Percentiles rank a stretch among this genome's conserved stretches.
These are phyloP conservation scores for Tuber brumale DNA, from an alignment of 495 filamentous ascomycete species.

Conservation along the genomic window DNA sequence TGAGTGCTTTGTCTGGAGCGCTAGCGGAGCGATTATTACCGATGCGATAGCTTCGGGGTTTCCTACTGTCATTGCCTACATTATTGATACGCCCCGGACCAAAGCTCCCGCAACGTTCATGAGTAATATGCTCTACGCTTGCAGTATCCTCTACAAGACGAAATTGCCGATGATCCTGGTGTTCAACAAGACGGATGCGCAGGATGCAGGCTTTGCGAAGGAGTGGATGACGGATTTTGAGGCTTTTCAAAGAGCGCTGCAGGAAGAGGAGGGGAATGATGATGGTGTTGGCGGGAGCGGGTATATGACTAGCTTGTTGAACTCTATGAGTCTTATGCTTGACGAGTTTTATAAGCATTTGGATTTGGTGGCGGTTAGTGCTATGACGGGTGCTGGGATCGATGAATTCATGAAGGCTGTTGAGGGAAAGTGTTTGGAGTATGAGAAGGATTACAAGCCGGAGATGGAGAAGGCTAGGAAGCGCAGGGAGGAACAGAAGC, in stretches of 20 bases:
- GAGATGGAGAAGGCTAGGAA: slow-evolving; percentile 74
- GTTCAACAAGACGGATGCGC: slow-evolving; percentile 96
- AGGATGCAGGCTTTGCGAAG: slow-evolving; percentile 84
- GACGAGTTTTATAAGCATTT: slow-evolving; percentile 96
- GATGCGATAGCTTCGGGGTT: slow-evolving; percentile 87
- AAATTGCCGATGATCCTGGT: slow-evolving; percentile 96
- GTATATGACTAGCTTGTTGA: slow-evolving; percentile 93
- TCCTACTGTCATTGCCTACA: slow-evolving; percentile 92
- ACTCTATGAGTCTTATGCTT: slow-evolving; percentile 95
- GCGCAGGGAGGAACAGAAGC: slow-evolving; percentile 67
- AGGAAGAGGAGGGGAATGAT: slow-evolving; percentile 69
- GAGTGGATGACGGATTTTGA: slow-evolving; percentile 99
- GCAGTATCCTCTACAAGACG: slow-evolving; percentile 96
- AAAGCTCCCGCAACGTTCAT: slow-evolving; percentile 93
- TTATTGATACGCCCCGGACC: slow-evolving; percentile 92
- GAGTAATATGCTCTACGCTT: slow-evolving; percentile 99
- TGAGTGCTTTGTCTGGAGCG: slow-evolving; percentile 97
- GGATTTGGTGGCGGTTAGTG: slow-evolving; percentile 83
- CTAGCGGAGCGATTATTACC: slow-evolving; percentile 85
- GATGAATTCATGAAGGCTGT: slow-evolving; percentile 91
- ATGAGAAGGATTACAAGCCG: slow-evolving; percentile 82
- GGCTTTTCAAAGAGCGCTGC: slow-evolving; percentile 80
- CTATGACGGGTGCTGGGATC: slow-evolving; percentile 85
- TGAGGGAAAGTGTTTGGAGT: slow-evolving; percentile 77
- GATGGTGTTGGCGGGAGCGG: slow-evolving; percentile 69